Conservation (phyloP, 495 filamentous ascomycete genomes). For the Tuber borchii region DNA sequence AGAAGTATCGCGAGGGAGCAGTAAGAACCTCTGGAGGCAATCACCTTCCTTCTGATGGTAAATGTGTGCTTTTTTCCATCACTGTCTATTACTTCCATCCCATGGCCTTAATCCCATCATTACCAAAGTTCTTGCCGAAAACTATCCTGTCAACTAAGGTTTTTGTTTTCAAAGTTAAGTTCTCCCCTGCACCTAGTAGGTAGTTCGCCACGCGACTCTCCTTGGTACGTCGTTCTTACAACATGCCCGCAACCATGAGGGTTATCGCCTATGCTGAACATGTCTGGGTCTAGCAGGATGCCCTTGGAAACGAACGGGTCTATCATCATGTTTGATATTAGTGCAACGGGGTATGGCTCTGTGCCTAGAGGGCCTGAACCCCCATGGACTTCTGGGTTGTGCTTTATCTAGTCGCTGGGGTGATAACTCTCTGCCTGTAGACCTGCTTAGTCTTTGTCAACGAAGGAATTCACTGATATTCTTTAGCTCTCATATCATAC, state of each 20-base stretch:
- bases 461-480: background rate
- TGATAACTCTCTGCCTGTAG: slow-evolving; percentile 49
- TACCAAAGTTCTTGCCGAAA: slow-evolving; percentile 26
- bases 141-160: slow-evolving; percentile 44
- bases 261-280: slow-evolving; percentile 49
- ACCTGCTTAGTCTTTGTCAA: background rate
- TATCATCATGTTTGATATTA: slow-evolving; percentile 48
- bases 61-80: slow-evolving; percentile 35
- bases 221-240: slow-evolving; percentile 49
- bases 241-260: slow-evolving; percentile 52
- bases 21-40: slow-evolving; percentile 46
- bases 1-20: slow-evolving; percentile 48
- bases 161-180: slow-evolving; percentile 45
- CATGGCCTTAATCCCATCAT: slow-evolving; percentile 33
- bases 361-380: slow-evolving; percentile 47
- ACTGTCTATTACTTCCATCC: slow-evolving; percentile 33
- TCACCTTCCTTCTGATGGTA: slow-evolving; percentile 45
- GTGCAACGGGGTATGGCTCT: slow-evolving; percentile 50
- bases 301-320: slow-evolving; percentile 49
- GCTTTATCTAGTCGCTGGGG: slow-evolving; percentile 42
- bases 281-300: slow-evolving; percentile 48
- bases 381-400: slow-evolving; percentile 45
- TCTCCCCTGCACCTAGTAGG: slow-evolving; percentile 36
- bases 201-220: slow-evolving; percentile 50
- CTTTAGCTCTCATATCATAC: slow-evolving; percentile 25